Evolutionary conservation across 2,329 filamentous ascomycete species (phyloP).

Genomic region (Fusarium armeniacum): DNA sequence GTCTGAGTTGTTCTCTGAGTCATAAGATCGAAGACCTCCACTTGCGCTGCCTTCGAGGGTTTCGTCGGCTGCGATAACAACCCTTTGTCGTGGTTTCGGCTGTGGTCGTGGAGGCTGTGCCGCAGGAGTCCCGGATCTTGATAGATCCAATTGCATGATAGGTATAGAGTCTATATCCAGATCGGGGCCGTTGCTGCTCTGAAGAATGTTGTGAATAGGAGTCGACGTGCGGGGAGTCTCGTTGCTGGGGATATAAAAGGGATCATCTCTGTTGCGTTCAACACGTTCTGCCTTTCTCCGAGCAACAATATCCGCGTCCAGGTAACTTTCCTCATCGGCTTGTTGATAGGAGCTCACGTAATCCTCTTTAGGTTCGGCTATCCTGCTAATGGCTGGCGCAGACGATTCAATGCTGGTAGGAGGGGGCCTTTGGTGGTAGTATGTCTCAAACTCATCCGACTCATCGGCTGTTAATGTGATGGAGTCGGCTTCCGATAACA

Average conservation of each 20-base stretch:
- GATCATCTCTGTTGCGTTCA: slow-evolving; percentile 91
- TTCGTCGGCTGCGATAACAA: slow-evolving; percentile 81
- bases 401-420: slow-evolving; percentile 65
- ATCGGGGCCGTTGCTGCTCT: slow-evolving; percentile 79
- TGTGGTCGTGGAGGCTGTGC: slow-evolving; percentile 53
- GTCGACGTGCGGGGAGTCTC: slow-evolving; percentile 75
- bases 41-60: slow-evolving; percentile 70
- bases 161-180: slow-evolving; percentile 95
- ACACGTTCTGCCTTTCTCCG: slow-evolving; percentile 80
- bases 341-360: slow-evolving; percentile 70
- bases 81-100: slow-evolving; percentile 67
- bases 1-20: slow-evolving; percentile 68
- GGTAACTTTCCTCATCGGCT: slow-evolving; percentile 72
- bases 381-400: slow-evolving; percentile 67
- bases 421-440: slow-evolving; percentile 71
- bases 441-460: slow-evolving; percentile 76
- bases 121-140: slow-evolving; percentile 60
- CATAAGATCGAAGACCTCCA: slow-evolving; percentile 63
- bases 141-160: slow-evolving; percentile 91
- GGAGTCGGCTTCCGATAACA: slow-evolving; percentile 73
- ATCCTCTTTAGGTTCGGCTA: slow-evolving; percentile 66
- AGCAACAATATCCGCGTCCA: slow-evolving; percentile 80
- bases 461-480: slow-evolving; percentile 65
- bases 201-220: slow-evolving; percentile 82
- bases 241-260: slow-evolving; percentile 85